Base-by-base conservation (phyloP, 129 eudicot genomes). In the Sambucus nigra region DNA sequence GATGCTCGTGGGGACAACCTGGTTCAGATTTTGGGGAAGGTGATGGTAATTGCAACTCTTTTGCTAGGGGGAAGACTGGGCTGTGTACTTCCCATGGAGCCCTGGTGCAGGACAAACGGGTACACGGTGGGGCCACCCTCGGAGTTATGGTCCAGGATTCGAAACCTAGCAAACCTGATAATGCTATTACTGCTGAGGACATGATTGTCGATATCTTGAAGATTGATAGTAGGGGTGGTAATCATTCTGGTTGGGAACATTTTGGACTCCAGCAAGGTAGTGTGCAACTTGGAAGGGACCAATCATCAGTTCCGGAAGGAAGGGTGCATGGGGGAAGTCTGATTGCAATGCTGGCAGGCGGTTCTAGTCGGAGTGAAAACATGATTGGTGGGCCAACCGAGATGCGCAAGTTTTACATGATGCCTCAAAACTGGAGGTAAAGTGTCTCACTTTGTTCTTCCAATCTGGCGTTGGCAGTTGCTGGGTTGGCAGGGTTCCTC, bases 311-410 rank as follows among this genome's bases (percentile, higher is more conserved):
- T 17, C 66, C 88, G 0, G 88, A 80, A 57, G 83, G 88, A 13
- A 80, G 88, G 66, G 88, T 80, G 61, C 88, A 76, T 57, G 88
- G 88, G 7, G 88, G 88, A 64, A 71, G 78, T 63, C 53, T 80
- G 26, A 52, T 80, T 73, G 68, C 88, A 31, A 38, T 80, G 59
- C 46, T 76, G 11, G 42, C 69, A 0, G 53, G 66, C 11, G 31
- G 56, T 63, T 69, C 74, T 14, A 55, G 41, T 58, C 40, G 39
- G 7, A 45, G 32, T 53, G 45, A 0, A 0, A 58, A 46, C 18
- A 13, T 45, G 18, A 14, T 59, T 11, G 59, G 58, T 21, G 19
- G 45, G 29, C 64, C 76, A 41, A 59, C 76, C 22, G 65, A 32
- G 56, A 51, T 64, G 9, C 65, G 50, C 51, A 66, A 60, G 45